Percentiles rank a stretch among this genome's conserved stretches.
phyloP scores from a whole-genome alignment of 176 grass and related monocot genomes.

The Cenchrus fungigraminus region DNA sequence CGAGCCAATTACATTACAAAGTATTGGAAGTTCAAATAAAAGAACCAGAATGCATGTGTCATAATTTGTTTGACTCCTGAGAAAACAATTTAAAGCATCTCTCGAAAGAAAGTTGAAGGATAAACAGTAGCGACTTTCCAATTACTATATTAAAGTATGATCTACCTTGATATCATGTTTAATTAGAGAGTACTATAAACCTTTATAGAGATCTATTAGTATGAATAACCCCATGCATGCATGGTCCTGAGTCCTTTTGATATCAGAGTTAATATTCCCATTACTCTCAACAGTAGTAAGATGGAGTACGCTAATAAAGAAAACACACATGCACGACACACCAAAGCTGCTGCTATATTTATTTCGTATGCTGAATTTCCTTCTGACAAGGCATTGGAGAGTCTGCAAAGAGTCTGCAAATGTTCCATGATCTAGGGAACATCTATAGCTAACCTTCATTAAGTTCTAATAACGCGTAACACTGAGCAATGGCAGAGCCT shows the following conservation, averaged over 20 bases:
- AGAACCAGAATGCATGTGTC: background rate
- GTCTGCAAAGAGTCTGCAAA: background rate
- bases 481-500: conserved; percentile 35
- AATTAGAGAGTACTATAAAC: background rate
- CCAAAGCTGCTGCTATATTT: conserved; percentile 20
- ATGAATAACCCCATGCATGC: background rate
- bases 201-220: background rate
- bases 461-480: conserved; percentile 37
- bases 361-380: conserved; percentile 3
- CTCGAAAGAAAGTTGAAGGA: background rate
- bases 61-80: background rate
- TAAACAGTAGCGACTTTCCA: background rate
- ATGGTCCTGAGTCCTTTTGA: background rate
- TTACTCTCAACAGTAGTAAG: background rate
- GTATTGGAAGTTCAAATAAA: background rate
- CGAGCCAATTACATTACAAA: background rate
- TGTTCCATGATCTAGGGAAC: conserved; percentile 16
- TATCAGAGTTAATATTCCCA: background rate
- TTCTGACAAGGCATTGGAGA: background rate
- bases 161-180: background rate
- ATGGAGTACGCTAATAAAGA: conserved; percentile 14
- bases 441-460: conserved; percentile 13
- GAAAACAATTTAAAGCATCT: background rate
- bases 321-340: background rate
- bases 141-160: background rate